Evolutionary conservation across 108 stramenopile genomes (phyloP), one percentile per base, ranked within the genome.

Genomic region (Skeletonema marinoi): DNA sequence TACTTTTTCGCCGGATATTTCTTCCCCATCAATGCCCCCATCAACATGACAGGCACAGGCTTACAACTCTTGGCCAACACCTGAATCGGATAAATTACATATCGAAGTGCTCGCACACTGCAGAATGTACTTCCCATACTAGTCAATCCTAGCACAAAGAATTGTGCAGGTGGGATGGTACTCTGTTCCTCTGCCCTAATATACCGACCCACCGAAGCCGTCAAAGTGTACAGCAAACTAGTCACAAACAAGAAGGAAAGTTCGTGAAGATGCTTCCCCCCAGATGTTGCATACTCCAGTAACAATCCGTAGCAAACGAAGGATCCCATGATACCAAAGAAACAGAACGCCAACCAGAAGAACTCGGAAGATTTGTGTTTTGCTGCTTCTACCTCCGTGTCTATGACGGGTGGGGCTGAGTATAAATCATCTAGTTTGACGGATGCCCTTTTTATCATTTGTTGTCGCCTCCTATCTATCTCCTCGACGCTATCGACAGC

Each of bases 51-150:
- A 5, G 98, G 97, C 21, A 99, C 96, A 33, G 98, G 98, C 78
- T 99, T 99, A 84, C 98, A 99, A 78, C 92, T 93, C 84, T 99
- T 99, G 59, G 97, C 97, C 50, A 99, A 76, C 5, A 99, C 97
- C 88, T 98, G 98, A 60, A 99, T 97, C 31, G 98, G 98, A 84
- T 97, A 95, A 80, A 95, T 95, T 68, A 95, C 93, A 73, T 96
- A 98, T 68, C 98, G 80, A 64, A 99, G 78, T 7, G 91, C 92
- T 35, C 98, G 85, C 0, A 99, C 98, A 19, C 93, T 94, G 46
- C 89, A 96, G 87, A 98, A 99, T 32, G 98, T 99, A 41, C 89
- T 90, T 6, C 97, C 98, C 96, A 99, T 99, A 68, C 88, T 89
- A 12, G 96, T 98, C 71, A 98, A 65, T 35, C 96, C 97, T 67